Conservation (phyloP, 129 eudicot species). For the Flaveria brownii region DNA sequence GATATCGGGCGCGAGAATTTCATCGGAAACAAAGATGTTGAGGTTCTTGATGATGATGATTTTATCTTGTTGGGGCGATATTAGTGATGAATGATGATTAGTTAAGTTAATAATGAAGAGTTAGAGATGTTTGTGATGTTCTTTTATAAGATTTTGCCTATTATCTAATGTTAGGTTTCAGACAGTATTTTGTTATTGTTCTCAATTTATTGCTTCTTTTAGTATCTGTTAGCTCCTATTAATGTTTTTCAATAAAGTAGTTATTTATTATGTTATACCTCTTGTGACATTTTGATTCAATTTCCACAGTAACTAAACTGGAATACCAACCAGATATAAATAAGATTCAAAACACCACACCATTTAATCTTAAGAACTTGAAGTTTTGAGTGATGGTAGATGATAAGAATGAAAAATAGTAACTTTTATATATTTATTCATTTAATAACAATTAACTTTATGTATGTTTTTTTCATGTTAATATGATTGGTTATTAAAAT, state of each 20-base stretch:
- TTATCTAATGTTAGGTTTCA: not conserved
- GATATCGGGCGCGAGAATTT: constrained; percentile 68
- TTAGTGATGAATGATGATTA: constrained; percentile 31
- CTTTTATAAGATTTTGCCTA: not conserved
- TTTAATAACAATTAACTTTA: no score
- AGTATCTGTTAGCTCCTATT: not conserved
- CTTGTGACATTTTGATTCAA: no score
- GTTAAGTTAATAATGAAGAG: constrained; percentile 27
- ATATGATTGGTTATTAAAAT: no score
- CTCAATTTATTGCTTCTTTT: not conserved
- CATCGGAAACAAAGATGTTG: constrained; percentile 67
- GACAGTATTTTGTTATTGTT: constrained; percentile 7
- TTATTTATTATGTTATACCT: no score
- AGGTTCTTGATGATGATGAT: constrained; percentile 73
- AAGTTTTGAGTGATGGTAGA: no score
- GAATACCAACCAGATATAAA: no score
- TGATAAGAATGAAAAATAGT: no score
- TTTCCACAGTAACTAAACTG: no score
- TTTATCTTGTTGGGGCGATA: constrained; percentile 68
- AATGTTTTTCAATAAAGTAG: not conserved
- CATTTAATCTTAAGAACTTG: no score
- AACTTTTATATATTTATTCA: no score
- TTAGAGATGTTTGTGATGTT: constrained; percentile 12
- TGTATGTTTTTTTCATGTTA: no score
- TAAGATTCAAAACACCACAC: no score